phyloP scores from a whole-genome alignment of 805 yeast genomes.

The Kodamaea neixiangensis region DNA sequence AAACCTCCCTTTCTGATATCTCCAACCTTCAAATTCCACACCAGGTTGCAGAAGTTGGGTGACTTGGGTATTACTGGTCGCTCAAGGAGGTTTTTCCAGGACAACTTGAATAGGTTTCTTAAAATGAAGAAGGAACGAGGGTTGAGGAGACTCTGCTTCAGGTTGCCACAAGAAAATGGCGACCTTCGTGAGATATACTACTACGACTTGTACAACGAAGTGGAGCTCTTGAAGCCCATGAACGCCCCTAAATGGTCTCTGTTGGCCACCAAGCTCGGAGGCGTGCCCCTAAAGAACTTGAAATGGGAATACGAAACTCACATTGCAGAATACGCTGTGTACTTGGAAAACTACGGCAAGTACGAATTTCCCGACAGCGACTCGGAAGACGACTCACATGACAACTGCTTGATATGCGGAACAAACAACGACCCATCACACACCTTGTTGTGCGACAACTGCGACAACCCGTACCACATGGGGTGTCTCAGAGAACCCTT shows the following conservation, averaged over 20 bases:
- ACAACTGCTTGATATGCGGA: constrained; percentile 52
- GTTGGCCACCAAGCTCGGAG: constrained; percentile 4
- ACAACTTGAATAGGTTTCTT: constrained; percentile 59
- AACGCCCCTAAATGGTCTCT: constrained; percentile 6
- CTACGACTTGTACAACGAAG: constrained; percentile 41
- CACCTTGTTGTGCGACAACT: constrained; percentile 69
- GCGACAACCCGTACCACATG: constrained; percentile 69
- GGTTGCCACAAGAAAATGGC: not conserved
- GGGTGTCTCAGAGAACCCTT: constrained; percentile 65
- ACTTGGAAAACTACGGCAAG: constrained; percentile 25
- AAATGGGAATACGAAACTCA: constrained; percentile 25
- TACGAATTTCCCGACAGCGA: constrained; percentile 34
- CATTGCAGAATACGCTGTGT: constrained; percentile 35
- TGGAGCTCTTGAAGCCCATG: constrained; percentile 19
- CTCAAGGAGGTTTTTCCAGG: constrained; percentile 60
- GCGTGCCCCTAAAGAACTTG: constrained; percentile 13
- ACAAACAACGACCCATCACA: constrained; percentile 44
- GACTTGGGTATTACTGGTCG: constrained; percentile 66
- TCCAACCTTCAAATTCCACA: constrained; percentile 58
- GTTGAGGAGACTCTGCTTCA: constrained; percentile 12
- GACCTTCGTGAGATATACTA: constrained; percentile 25
- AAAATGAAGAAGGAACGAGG: constrained; percentile 41
- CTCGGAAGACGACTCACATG: constrained; percentile 28
- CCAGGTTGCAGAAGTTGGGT: constrained; percentile 65
- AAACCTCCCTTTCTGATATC: constrained; percentile 58